A percentile compares a stretch with the other conserved stretches of the same genome.
phyloP scores from a whole-genome alignment of 164 flowering plant species.

The Akebia trifoliata region DNA sequence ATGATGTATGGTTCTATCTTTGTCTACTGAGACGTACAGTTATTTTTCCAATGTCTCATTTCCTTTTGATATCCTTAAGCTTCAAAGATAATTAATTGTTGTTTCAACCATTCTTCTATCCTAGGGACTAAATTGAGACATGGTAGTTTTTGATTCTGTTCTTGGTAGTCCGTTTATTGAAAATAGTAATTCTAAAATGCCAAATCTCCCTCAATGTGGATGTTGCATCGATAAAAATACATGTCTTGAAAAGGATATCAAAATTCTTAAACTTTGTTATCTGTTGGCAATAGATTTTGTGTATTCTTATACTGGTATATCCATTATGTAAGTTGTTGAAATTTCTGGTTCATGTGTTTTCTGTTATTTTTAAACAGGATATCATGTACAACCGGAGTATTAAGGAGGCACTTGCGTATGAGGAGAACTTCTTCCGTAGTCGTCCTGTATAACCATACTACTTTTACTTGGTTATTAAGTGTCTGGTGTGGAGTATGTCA shows the following conservation, averaged over 20 bases:
- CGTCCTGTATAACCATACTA: constrained; percentile 54
- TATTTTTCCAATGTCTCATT: too few relatives aligned
- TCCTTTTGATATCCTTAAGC: too few relatives aligned
- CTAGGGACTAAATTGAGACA: not conserved
- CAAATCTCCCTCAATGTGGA: not conserved
- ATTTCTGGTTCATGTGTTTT: constrained; percentile 8
- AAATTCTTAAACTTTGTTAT: not conserved
- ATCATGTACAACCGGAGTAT: constrained; percentile 68
- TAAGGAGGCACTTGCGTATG: constrained; percentile 81
- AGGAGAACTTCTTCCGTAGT: constrained; percentile 87
- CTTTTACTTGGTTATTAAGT: constrained; percentile 2
- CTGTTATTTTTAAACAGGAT: constrained; percentile 45
- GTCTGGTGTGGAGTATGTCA: not conserved
- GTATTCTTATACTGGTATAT: not conserved
- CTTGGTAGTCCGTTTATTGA: too few relatives aligned
- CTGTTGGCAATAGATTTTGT: not conserved
- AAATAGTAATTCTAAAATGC: too few relatives aligned
- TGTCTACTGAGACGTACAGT: too few relatives aligned
- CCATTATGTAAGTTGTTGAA: not conserved
- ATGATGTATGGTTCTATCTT: too few relatives aligned
- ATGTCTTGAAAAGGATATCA: not conserved
- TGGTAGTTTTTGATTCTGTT: too few relatives aligned
- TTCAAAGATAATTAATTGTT: not conserved
- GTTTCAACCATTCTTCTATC: not conserved
- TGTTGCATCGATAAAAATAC: not conserved